Evolutionary conservation across 495 filamentous ascomycete genomes (phyloP), one percentile per base, ranked within the genome.

Genomic region (Copromyces sp.): DNA sequence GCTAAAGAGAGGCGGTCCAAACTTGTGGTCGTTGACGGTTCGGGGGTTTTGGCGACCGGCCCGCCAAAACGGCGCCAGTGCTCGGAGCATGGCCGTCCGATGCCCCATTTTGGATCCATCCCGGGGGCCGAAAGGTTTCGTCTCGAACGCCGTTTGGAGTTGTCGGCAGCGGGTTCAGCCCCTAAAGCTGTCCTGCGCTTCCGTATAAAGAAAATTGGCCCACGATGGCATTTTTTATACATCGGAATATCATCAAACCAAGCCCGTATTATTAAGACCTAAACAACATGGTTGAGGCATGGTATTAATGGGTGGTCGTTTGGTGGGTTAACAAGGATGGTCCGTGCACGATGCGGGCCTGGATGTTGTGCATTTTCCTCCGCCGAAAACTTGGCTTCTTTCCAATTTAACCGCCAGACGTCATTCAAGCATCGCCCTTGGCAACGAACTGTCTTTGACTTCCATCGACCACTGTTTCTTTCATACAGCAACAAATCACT

Each of bases 1-100:
- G 44, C 24, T 11, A 47, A 47, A 47, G 44, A 24, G 8, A 45
- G 9, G 44, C 44, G 44, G 6, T 47, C 8, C 44, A 47, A 9
- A 47, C n/a, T 47, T 20, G 45, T 20, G 7, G n/a, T 47, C 9
- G 7, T 69, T 69, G 38, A 38, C 68, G 20, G 41, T 47, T n/a
- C 61, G n/a, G 44, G 45, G 20, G 47, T 9, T 44, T n/a, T 8
- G 39, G 65, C 39, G 53, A 45, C 45, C 71, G 71, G 59, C 32
- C 39, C 59, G 71, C 39, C 44, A 72, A 59, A 38, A 68, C 71
- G 59, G 39, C 71, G 39, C 71, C 71, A 72, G 71, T 69, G 71
- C 71, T 68, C 71, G 71, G 59, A 72, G 71, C 29, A 20, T 35
- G 35, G 38, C 24, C 44, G 29, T 39, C 47, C 47, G 70, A 20